These are phyloP conservation scores for Oemleria cerasiformis DNA, from an alignment of 306 rosid species.

Conservation along the genomic window DNA sequence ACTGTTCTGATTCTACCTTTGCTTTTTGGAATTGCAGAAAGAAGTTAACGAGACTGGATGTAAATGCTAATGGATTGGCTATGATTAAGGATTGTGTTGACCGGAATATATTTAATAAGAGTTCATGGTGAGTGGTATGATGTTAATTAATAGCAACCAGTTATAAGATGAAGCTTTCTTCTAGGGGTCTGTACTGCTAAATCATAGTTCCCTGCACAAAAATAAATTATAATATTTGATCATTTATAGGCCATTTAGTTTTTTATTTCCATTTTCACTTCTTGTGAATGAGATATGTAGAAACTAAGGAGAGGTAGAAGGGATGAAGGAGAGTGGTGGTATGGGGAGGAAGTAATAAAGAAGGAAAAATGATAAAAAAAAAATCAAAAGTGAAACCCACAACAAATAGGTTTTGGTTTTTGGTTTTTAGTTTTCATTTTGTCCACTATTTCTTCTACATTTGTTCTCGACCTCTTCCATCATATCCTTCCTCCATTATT, in stretches of 20 bases:
- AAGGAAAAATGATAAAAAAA: no score
- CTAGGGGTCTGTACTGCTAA: neutral
- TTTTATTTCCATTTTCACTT: no score
- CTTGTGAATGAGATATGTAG: no score
- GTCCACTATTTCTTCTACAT: no score
- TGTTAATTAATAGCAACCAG: slow-evolving; percentile 5
- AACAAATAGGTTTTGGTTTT: no score
- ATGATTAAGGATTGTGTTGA: slow-evolving; percentile 67
- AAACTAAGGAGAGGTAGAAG: no score
- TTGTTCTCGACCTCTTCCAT: no score
- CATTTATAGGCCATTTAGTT: neutral
- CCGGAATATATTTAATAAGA: slow-evolving; percentile 69
- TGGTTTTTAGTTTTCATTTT: no score
- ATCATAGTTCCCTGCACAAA: neutral
- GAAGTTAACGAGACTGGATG: slow-evolving; percentile 75
- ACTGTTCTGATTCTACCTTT: slow-evolving; percentile 16
- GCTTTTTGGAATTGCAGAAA: slow-evolving; percentile 54
- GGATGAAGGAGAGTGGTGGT: no score
- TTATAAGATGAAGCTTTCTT: neutral
- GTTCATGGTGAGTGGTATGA: slow-evolving; percentile 59
- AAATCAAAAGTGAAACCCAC: no score
- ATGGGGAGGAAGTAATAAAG: no score
- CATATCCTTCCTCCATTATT: no score
- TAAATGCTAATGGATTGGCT: slow-evolving; percentile 79
- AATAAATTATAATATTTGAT: neutral